phyloP scores from a whole-genome alignment of 139 green algal species.

The Chlorella sp. region DNA sequence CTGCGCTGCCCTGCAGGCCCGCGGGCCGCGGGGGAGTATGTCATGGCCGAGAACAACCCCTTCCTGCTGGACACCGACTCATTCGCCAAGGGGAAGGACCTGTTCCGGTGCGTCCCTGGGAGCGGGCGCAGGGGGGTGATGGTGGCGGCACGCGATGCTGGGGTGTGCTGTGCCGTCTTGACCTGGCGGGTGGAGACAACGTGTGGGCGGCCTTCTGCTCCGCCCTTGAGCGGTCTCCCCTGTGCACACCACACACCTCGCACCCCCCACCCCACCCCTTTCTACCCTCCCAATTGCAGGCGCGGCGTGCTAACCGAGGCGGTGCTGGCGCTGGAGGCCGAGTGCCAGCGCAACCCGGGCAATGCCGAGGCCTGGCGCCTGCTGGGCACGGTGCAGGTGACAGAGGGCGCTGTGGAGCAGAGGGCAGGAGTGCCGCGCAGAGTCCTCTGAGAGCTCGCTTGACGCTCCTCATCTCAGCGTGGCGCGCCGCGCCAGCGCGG shows the following conservation, averaged over 20 bases:
- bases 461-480: too few species aligned
- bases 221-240: too few species aligned
- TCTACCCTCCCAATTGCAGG: too few species aligned
- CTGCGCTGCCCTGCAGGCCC: slow-evolving; percentile 7
- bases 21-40: slow-evolving; percentile 62
- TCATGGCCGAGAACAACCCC: slow-evolving; percentile 85
- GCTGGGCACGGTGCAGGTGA: slow-evolving; percentile 91
- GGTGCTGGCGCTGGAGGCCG: slow-evolving; percentile 93
- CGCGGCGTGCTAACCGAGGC: slow-evolving; percentile 68
- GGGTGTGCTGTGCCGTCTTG: too few species aligned
- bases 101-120: slow-evolving; percentile 66
- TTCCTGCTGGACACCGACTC: slow-evolving; percentile 80
- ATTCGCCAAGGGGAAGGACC: slow-evolving; percentile 67
- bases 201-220: too few species aligned
- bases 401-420: too few species aligned
- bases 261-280: too few species aligned
- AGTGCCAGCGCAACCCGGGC: slow-evolving; percentile 72
- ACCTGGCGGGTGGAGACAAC: background rate
- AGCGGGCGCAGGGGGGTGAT: background rate
- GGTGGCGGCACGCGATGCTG: too few species aligned
- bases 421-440: too few species aligned
- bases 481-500: too few species aligned
- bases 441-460: too few species aligned
- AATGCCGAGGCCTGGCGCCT: slow-evolving; percentile 92
- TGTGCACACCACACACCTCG: too few species aligned